Evolutionary conservation across 2,329 filamentous ascomycete species (phyloP), one percentile per base, ranked within the genome.

Genomic region (Aspergillus sp.): DNA sequence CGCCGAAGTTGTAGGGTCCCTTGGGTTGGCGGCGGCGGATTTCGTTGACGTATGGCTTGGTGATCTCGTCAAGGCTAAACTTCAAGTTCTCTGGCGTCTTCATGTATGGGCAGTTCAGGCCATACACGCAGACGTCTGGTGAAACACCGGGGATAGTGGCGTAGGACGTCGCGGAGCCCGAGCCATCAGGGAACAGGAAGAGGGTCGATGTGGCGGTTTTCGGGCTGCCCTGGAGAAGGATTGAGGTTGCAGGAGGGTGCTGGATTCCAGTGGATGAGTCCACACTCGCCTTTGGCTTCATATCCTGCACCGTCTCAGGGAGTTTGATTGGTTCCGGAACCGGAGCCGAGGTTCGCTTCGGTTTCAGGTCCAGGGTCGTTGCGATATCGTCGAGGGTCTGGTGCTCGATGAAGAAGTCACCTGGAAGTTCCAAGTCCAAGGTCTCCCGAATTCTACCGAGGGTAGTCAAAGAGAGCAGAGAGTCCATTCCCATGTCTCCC

Each of bases 1-100:
- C 86, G 10, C 80, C 78, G 1, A 88, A 66, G 43, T 76, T 75
- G 65, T 86, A 87, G 0, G 83, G 81, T 0, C 72, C 71, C 8
- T 64, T 62, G 4, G 73, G 69, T 51, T 77, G 71, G 27, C 72
- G 64, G n/a, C 69, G 68, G 3, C 66, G 69, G 32, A 77, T 67
- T 47, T 75, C 73, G 4, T 53, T 57, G n/a, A 73, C 47, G 46
- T 70, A 76, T 2, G 58, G 59, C 4, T 50, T 48, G 3, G 67
- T 64, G 4, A 73, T 52, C 27, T 64, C 61, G 8, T 64, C 58
- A 10, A 74, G 54, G 30, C 58, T 58, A 50, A 57, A 63, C 4
- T 60, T 66, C 38, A 65, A 53, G 6, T 67, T 64, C 49, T 66
- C 61, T 0, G 65, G 64, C 2, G 57, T 65, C 46, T 67, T 71